These are phyloP conservation scores for Malus fusca DNA, from an alignment of 306 rosid genomes.

Conservation along the genomic window DNA sequence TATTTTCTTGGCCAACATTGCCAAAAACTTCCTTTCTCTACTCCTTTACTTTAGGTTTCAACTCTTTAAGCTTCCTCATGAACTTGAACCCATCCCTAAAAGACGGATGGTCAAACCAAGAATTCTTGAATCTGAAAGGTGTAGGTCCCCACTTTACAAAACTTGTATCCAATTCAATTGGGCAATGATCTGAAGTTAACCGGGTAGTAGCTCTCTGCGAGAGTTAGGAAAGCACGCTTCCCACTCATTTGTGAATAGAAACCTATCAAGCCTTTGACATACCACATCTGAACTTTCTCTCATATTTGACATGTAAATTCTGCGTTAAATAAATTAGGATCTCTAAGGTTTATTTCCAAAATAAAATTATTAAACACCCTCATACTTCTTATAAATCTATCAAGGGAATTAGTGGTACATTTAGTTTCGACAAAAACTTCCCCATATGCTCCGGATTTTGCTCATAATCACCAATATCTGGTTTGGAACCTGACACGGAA, in stretches of 20 bases:
- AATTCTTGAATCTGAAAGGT: background rate
- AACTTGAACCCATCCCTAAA: background rate
- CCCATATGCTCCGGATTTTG: background rate
- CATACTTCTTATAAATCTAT: background rate
- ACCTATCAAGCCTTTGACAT: background rate
- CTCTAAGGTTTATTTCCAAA: background rate
- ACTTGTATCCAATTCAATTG: background rate
- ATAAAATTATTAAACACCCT: background rate
- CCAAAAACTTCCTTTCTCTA: background rate
- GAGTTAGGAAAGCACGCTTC: background rate
- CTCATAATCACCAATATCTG: background rate
- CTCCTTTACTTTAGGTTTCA: background rate
- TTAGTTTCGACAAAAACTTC: too few relatives aligned
- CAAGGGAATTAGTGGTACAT: background rate
- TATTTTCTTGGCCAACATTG: background rate
- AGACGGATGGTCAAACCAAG: background rate
- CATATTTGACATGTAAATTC: background rate
- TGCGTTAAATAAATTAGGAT: background rate
- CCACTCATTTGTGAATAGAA: background rate
- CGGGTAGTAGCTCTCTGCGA: background rate
- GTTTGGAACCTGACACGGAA: too few relatives aligned
- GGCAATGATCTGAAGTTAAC: background rate
- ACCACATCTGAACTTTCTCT: background rate
- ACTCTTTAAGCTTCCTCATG: background rate
- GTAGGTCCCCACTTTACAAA: background rate